Conservation (phyloP, 345 rosid genomes). For the Cardamine resedifolia region DNA sequence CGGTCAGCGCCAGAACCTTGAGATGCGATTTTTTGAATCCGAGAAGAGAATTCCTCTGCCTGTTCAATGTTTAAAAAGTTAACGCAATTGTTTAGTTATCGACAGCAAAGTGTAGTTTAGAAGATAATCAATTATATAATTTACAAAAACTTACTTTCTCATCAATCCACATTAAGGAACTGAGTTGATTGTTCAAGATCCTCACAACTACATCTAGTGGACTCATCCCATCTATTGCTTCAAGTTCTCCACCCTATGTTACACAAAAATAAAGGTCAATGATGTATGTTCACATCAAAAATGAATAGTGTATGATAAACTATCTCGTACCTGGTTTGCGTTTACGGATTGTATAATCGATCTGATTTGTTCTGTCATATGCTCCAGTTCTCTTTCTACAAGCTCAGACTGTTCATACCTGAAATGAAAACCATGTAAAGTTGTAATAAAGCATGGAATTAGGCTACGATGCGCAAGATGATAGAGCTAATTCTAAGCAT, state of each 20-base stretch:
- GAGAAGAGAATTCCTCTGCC: slow-evolving; percentile 93
- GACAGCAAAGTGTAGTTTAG: neutral
- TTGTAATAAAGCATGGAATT: neutral
- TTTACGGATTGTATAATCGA: slow-evolving; percentile 81
- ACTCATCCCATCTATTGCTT: slow-evolving; percentile 72
- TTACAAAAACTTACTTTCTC: slow-evolving; percentile 59
- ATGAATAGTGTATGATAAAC: neutral
- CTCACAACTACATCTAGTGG: slow-evolving; percentile 87
- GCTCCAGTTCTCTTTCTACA: slow-evolving; percentile 91
- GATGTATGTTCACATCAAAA: neutral
- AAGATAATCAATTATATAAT: neutral
- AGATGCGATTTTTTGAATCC: slow-evolving; percentile 68
- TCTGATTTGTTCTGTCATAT: slow-evolving; percentile 87
- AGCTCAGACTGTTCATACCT: slow-evolving; percentile 95
- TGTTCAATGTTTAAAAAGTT: slow-evolving; percentile 34
- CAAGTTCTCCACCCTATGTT: slow-evolving; percentile 83
- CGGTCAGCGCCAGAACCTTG: slow-evolving; percentile 71
- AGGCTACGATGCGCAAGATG: neutral
- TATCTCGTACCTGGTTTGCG: slow-evolving; percentile 59
- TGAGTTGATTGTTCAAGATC: slow-evolving; percentile 92
- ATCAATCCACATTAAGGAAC: slow-evolving; percentile 97
- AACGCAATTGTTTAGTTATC: neutral
- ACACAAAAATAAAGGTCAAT: slow-evolving; percentile 22
- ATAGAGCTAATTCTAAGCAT: neutral
- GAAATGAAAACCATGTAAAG: slow-evolving; percentile 27